A percentile compares a stretch with the other conserved stretches of the same genome.
These are phyloP conservation scores for Ceratorhiza oryzae-sativae DNA, from an alignment of 1,284 basidiomycete genomes.

Conservation along the genomic window DNA sequence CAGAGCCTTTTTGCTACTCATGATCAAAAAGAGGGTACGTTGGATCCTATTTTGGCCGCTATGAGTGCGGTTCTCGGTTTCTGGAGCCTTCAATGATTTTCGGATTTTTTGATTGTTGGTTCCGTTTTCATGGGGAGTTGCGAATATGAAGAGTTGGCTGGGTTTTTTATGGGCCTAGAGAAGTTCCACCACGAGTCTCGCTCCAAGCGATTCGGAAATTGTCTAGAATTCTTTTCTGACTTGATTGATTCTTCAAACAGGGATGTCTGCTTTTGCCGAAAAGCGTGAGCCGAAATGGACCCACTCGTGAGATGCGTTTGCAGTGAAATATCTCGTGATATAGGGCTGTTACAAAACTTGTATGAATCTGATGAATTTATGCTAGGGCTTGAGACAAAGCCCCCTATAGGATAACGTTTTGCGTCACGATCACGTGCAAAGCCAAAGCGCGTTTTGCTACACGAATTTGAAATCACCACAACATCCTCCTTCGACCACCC, in stretches of 20 bases:
- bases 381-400: too few relatives aligned
- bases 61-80: too few relatives aligned
- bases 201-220: neutral
- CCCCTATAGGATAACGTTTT: too few relatives aligned
- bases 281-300: slow-evolving; percentile 91
- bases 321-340: too few relatives aligned
- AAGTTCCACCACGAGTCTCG: too few relatives aligned
- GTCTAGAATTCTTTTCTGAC: neutral
- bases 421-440: slow-evolving; percentile 25
- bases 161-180: too few relatives aligned
- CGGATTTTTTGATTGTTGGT: too few relatives aligned
- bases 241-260: slow-evolving; percentile 52
- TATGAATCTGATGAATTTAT: neutral
- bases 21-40: slow-evolving; percentile 95
- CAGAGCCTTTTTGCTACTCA: slow-evolving; percentile 92
- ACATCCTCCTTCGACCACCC: neutral
- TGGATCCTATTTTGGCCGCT: slow-evolving; percentile 1
- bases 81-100: too few relatives aligned
- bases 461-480: neutral
- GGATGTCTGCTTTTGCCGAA: slow-evolving; percentile 97
- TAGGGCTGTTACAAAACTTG: too few relatives aligned
- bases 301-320: slow-evolving; percentile 50
- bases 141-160: too few relatives aligned
- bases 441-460: slow-evolving; percentile 3
- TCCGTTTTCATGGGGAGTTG: too few relatives aligned